Base-by-base conservation (phyloP, 371 early-diverging fungal species). In the Conidiobolus incongruus region DNA sequence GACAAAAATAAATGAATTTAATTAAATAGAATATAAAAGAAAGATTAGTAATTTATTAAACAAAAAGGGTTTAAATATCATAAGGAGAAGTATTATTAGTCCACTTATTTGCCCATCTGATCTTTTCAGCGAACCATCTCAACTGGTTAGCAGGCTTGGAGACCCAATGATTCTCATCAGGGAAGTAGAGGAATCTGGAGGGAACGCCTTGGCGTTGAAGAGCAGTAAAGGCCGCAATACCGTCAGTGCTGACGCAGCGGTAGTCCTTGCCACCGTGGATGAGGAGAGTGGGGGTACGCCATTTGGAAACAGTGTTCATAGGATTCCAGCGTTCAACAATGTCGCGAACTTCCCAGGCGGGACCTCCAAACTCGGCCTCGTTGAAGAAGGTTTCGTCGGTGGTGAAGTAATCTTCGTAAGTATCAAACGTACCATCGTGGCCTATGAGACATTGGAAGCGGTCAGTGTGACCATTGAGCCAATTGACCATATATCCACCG, bases 381-480 rank as follows among this genome's bases (percentile, higher is more conserved):
- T 68, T 64, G 61, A 85, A 85, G 52, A 68, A 81, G 30, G 81
- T 63, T 55, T 81, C 82, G 35, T 86, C 86, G 3, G 81, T 80
- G 20, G 70, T 61, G 49, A 74, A 82, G 52, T 67, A 83, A 1
- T 61, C 52, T 48, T 62, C 56, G 24, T 65, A 38, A 4, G 74
- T 62, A 28, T 68, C 65, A 49, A 86, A 83, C 44, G 79, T 65
- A 43, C 87, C 87, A 55, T 80, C 84, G 51, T 86, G 87, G 50
- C 71, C 77, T 26, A 80, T 80, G 40, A 86, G 55, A 22, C 69
- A 75, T 43, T 63, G 62, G 62, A 86, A 86, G 11, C 72, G 67
- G 12, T 74, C 52, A 17, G 67, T 66, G 44, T 74, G 68, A 22
- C 68, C 69, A 47, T 74, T 72, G 50, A 75, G 55, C 56, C 55